Evolutionary conservation across 2,329 filamentous ascomycete species (phyloP).

Genomic region (Didymella sp.): DNA sequence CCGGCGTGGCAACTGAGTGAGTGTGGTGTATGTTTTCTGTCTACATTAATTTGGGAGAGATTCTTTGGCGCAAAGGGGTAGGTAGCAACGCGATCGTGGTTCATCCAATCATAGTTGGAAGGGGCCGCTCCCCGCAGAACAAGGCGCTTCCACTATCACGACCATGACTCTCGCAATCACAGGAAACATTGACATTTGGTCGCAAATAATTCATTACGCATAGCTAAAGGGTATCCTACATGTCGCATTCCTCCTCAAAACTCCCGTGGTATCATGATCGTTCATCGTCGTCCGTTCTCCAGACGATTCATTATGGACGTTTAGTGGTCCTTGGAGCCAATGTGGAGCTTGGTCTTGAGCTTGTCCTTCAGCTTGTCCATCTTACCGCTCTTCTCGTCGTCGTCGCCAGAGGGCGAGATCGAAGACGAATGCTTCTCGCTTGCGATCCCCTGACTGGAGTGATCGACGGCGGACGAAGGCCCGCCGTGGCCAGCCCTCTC

Average conservation of each 20-base stretch:
- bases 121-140: conserved; percentile 3
- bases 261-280: conserved; percentile 35
- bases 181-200: not conserved
- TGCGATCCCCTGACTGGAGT: not conserved
- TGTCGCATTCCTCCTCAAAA: conserved; percentile 6
- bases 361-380: conserved; percentile 56
- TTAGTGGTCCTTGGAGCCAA: conserved; percentile 47
- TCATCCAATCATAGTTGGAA: conserved; percentile 5
- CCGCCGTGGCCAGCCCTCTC: conserved; percentile 57
- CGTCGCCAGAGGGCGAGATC: conserved; percentile 23
- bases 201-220: conserved; percentile 11
- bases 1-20: conserved; percentile 12
- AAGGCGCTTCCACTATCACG: not conserved
- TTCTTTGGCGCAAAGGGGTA: not conserved
- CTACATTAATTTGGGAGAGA: not conserved
- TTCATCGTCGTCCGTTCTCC: conserved; percentile 12
- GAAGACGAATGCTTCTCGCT: conserved; percentile 11
- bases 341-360: conserved; percentile 74
- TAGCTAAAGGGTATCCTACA: conserved; percentile 19
- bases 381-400: conserved; percentile 50
- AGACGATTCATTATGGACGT: not conserved
- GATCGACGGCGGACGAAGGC: conserved; percentile 25
- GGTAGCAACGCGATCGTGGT: not conserved
- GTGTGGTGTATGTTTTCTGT: conserved; percentile 1
- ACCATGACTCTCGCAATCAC: not conserved